Conservation (phyloP, 2,329 filamentous ascomycete species). For the Monosporascus sp. region DNA sequence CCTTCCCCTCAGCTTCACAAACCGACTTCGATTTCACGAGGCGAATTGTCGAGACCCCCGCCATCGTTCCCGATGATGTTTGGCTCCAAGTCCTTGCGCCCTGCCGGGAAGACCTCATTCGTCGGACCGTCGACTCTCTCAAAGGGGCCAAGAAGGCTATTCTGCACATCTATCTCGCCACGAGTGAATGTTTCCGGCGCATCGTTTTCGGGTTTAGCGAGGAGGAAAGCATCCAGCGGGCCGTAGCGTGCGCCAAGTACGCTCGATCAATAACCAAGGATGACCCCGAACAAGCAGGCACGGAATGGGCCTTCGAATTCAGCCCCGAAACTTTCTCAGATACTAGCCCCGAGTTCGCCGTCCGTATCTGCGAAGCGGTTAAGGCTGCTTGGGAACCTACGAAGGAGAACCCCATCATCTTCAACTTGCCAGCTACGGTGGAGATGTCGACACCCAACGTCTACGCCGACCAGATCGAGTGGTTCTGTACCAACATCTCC, state of each 20-base stretch:
- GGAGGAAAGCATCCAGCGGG: constrained; percentile 74
- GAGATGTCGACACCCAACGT: constrained; percentile 94
- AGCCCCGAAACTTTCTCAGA: constrained; percentile 89
- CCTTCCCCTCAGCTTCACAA: constrained; percentile 89
- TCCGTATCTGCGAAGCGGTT: constrained; percentile 85
- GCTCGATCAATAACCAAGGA: constrained; percentile 88
- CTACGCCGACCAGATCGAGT: constrained; percentile 94
- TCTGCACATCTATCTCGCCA: constrained; percentile 92
- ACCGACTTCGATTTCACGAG: constrained; percentile 96
- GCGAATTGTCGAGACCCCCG: constrained; percentile 78
- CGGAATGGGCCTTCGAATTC: constrained; percentile 76
- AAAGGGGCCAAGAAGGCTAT: constrained; percentile 89
- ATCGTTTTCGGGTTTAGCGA: constrained; percentile 87
- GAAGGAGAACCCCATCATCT: constrained; percentile 77
- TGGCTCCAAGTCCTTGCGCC: constrained; percentile 89
- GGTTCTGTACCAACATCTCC: constrained; percentile 80
- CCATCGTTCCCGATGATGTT: constrained; percentile 80
- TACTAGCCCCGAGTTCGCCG: constrained; percentile 74
- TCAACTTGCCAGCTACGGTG: constrained; percentile 94
- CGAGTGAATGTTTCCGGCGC: constrained; percentile 88
- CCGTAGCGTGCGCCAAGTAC: constrained; percentile 79
- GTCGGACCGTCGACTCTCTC: constrained; percentile 81
- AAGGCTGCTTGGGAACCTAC: constrained; percentile 89
- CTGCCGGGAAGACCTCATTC: constrained; percentile 86
- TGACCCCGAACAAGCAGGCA: constrained; percentile 50